A percentile compares a stretch with the other conserved stretches of the same genome.
These are phyloP conservation scores for Raphanus hybrid DNA, from an alignment of 441 rosid species.

Conservation along the genomic window DNA sequence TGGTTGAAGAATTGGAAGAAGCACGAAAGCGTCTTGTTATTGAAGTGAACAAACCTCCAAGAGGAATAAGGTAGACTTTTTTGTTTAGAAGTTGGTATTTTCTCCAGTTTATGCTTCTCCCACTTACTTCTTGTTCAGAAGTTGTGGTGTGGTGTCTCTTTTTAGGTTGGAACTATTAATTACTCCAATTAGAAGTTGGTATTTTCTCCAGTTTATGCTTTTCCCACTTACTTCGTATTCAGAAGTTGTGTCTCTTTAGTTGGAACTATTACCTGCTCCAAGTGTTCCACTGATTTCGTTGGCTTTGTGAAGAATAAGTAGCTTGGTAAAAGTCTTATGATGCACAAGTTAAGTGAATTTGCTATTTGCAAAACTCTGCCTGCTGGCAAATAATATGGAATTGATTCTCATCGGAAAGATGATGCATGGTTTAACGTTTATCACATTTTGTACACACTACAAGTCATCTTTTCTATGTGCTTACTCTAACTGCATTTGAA, in stretches of 20 bases:
- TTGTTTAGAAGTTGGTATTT: slow-evolving; percentile 9
- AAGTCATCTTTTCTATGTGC: slow-evolving; percentile 15
- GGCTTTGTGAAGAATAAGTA: not conserved
- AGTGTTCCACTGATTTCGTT: not conserved
- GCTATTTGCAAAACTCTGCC: slow-evolving; percentile 7
- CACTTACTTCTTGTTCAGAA: not conserved
- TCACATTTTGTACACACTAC: not conserved
- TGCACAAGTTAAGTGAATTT: slow-evolving; percentile 6
- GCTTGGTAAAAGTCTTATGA: not conserved
- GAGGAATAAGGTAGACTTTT: slow-evolving; percentile 79
- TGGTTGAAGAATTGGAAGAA: slow-evolving; percentile 78
- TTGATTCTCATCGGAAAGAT: slow-evolving; percentile 19
- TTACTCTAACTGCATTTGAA: not conserved
- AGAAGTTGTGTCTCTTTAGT: slow-evolving; percentile 24
- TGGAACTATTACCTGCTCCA: slow-evolving; percentile 1
- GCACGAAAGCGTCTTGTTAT: slow-evolving; percentile 73
- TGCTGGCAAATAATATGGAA: slow-evolving; percentile 12
- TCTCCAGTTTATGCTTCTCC: not conserved
- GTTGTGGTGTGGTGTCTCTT: slow-evolving; percentile 27
- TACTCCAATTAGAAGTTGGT: not conserved
- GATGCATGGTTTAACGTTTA: not conserved
- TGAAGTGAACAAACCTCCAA: slow-evolving; percentile 92
- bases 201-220: slow-evolving; percentile 9
- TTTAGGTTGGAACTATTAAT: slow-evolving; percentile 3
- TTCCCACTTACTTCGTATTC: slow-evolving; percentile 9